phyloP scores from a whole-genome alignment of 2,329 filamentous ascomycete species.

The Alternaria angustiovoidea region DNA sequence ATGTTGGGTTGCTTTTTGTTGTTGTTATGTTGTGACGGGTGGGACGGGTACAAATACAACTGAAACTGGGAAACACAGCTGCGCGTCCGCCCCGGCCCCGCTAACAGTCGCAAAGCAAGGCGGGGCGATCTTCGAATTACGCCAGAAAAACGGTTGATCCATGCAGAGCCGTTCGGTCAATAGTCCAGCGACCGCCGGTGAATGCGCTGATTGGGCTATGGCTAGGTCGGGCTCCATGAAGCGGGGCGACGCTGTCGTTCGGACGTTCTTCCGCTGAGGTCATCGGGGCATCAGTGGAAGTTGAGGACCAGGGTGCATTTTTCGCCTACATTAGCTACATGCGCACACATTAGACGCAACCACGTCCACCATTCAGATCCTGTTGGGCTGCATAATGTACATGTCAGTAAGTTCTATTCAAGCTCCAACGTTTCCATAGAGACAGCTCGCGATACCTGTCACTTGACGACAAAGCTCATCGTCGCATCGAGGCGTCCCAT shows the following conservation, averaged over 20 bases:
- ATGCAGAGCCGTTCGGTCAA: constrained; percentile 16
- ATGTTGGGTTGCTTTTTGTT: constrained; percentile 14
- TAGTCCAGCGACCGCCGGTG: constrained; percentile 2
- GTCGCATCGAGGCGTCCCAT: not conserved
- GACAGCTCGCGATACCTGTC: not conserved
- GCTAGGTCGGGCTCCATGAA: not conserved
- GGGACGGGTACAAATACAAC: constrained; percentile 15
- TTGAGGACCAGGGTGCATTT: constrained; percentile 1
- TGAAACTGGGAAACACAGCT: constrained; percentile 14
- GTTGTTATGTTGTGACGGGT: constrained; percentile 7
- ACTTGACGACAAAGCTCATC: not conserved
- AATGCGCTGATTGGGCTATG: not conserved
- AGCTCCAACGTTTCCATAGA: not conserved
- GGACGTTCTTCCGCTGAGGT: constrained; percentile 3
- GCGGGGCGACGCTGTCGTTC: constrained; percentile 5
- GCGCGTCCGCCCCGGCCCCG: constrained; percentile 9
- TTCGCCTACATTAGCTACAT: not conserved
- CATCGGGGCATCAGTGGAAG: constrained; percentile 2
- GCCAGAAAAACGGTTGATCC: constrained; percentile 18
- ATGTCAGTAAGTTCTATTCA: not conserved
- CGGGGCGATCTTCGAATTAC: constrained; percentile 14
- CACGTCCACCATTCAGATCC: not conserved
- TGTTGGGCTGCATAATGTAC: not conserved
- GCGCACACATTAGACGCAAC: not conserved
- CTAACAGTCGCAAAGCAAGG: constrained; percentile 15